Evolutionary conservation across 495 filamentous ascomycete species (phyloP), one percentile per base, ranked within the genome.

Genomic region (Trichocladium uniseriatum): DNA sequence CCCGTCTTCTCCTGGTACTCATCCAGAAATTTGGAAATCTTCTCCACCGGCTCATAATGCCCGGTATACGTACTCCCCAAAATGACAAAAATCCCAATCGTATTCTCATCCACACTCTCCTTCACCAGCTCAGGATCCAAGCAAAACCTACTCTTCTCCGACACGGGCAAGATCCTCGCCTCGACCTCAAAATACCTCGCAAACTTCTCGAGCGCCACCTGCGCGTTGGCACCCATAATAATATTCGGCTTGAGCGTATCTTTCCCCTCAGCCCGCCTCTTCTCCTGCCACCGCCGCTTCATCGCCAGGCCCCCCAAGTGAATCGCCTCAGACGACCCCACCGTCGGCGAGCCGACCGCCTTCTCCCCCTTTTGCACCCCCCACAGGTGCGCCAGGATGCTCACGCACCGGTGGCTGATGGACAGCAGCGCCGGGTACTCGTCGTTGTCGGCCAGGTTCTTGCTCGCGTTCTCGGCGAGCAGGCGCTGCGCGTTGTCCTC

Each of bases 151-250:
- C 79, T 83, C 59, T 79, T 72, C 47, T 75, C 73, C 10, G 74
- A 80, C 2, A 88, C 84, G 1, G 81, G 78, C 7, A 88, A 65
- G 27, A 89, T 80, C 18, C 84, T 67, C 5, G 82, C 75, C 56
- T 89, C 84, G 21, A 88, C 84, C 43, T 89, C 85, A 46, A 89
- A 88, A 60, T 89, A 89, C 14, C 84, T 66, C 2, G 84, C 80
- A 52, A 79, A 79, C 58, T 88, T 88, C 66, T 85, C 80, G 21
- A 89, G 69, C 3, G 83, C 83, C 6, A 87, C 84, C 58, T 88
- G 84, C 14, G 83, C 82, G 60, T 89, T 89, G 16, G 81, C 73
- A 2, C 84, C 84, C 83, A 89, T 86, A 52, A 88, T 68, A 57
- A 88, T 86, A 60, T 88, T 89, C 6, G 84, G 83, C 29, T 72